Evolutionary conservation across 2,329 filamentous ascomycete species (phyloP).

Genomic region (Mycosphaerella arachidis): DNA sequence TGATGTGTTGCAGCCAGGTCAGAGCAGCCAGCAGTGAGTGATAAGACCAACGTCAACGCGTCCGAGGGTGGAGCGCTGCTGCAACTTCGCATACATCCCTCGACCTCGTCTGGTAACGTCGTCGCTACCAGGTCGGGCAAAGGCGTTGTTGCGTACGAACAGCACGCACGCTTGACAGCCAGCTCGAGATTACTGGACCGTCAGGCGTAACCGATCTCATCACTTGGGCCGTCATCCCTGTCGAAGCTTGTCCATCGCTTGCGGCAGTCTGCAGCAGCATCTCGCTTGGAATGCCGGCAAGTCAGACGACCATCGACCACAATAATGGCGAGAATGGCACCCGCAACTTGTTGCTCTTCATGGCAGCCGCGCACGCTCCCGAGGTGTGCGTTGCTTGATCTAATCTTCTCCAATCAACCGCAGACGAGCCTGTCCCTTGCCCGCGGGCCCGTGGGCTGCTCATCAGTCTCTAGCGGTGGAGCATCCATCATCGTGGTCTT

Average conservation of each 20-base stretch:
- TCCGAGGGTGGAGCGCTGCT: too few species aligned
- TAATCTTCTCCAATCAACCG: neutral
- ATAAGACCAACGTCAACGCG: neutral
- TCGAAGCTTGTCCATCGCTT: slow-evolving; percentile 3
- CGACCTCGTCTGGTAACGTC: neutral
- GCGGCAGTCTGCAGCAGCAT: neutral
- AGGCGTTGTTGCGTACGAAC: neutral
- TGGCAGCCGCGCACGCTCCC: too few species aligned
- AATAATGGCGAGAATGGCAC: too few species aligned
- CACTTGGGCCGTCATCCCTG: neutral
- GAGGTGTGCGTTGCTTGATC: too few species aligned
- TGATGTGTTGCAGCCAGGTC: too few species aligned
- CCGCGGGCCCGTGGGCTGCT: neutral
- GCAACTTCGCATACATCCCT: neutral
- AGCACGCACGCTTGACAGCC: neutral
- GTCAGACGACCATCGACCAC: slow-evolving; percentile 2
- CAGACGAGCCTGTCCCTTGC: neutral
- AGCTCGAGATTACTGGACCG: neutral
- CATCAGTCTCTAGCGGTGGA: neutral
- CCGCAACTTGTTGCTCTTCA: neutral
- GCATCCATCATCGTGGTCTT: neutral
- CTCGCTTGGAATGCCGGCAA: slow-evolving; percentile 1
- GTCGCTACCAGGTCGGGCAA: neutral
- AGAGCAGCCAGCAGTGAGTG: neutral
- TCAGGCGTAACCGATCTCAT: slow-evolving; percentile 1